Conservation (phyloP, 257 asterid genomes). For the Penstemon newberryi region DNA sequence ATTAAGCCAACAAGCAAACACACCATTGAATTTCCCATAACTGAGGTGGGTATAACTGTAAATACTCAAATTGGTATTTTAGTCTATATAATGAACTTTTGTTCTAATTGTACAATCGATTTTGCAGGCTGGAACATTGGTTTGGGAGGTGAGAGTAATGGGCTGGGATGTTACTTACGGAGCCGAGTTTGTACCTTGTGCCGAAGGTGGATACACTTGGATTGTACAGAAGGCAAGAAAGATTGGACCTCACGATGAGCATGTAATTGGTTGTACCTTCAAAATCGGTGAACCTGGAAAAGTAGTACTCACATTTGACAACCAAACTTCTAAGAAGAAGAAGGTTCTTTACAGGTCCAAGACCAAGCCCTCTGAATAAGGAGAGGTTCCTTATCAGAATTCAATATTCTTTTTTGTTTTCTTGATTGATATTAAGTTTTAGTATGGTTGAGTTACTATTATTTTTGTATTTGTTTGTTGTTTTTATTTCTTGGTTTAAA, state of each 20-base stretch:
- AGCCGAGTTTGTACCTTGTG: slow-evolving; percentile 63
- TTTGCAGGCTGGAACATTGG: slow-evolving; percentile 51
- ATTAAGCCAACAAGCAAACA: slow-evolving; percentile 60
- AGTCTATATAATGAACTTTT: not conserved
- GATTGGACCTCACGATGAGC: slow-evolving; percentile 53
- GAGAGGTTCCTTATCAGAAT: slow-evolving; percentile 27
- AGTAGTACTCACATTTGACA: slow-evolving; percentile 58
- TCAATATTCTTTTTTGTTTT: slow-evolving; percentile 30
- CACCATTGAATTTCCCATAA: slow-evolving; percentile 54
- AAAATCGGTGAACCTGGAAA: slow-evolving; percentile 54
- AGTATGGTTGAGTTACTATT: slow-evolving; percentile 36
- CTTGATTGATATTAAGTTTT: slow-evolving; percentile 37
- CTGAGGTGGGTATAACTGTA: slow-evolving; percentile 40
- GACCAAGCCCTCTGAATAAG: slow-evolving; percentile 44
- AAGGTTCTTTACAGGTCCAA: slow-evolving; percentile 62
- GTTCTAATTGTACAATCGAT: not conserved
- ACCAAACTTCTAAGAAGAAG: slow-evolving; percentile 71
- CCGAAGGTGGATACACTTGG: slow-evolving; percentile 69
- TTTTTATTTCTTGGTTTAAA: slow-evolving; percentile 26
- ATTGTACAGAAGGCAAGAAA: slow-evolving; percentile 64
- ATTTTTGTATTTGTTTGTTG: slow-evolving; percentile 40
- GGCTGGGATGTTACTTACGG: slow-evolving; percentile 71
- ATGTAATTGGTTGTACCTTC: slow-evolving; percentile 46
- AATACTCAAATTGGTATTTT: not conserved
- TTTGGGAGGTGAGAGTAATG: slow-evolving; percentile 61